These are phyloP conservation scores for Umbelopsis sp. DNA, from an alignment of 192 early-diverging fungal species.

Conservation along the genomic window DNA sequence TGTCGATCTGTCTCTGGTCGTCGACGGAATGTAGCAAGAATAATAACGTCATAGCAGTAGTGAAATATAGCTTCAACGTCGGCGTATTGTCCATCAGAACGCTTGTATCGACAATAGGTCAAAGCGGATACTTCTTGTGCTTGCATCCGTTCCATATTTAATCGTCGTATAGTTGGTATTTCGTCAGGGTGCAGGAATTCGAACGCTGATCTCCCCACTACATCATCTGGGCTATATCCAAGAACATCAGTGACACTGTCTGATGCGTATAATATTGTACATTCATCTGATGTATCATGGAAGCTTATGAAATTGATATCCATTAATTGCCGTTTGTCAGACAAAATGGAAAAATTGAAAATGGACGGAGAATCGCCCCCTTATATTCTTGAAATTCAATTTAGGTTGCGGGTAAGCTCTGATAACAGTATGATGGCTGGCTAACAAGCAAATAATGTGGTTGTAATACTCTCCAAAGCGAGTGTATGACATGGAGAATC, in stretches of 20 bases:
- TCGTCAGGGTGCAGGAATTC: conserved; percentile 44
- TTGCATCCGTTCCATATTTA: conserved; percentile 39
- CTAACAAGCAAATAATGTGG: too few relatives aligned
- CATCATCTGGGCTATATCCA: conserved; percentile 46
- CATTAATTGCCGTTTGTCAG: not conserved
- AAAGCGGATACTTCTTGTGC: conserved; percentile 44
- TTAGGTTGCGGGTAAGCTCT: too few relatives aligned
- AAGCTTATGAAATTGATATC: conserved; percentile 22
- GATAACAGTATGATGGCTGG: too few relatives aligned
- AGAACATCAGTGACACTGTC: conserved; percentile 42
- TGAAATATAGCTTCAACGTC: conserved; percentile 26
- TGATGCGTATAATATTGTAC: conserved; percentile 41
- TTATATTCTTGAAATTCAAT: not conserved
- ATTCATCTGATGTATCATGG: conserved; percentile 45
- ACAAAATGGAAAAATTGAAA: not conserved
- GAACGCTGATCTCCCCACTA: conserved; percentile 42
- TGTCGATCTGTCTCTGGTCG: not conserved
- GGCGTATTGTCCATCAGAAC: conserved; percentile 38
- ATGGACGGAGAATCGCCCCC: not conserved
- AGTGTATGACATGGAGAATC: too few relatives aligned
- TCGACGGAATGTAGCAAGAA: not conserved
- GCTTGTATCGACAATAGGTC: conserved; percentile 34
- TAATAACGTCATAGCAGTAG: conserved; percentile 30
- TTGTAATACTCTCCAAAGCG: too few relatives aligned
- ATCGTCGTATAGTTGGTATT: conserved; percentile 23